Evolutionary conservation across 2,329 filamentous ascomycete species (phyloP).

Genomic region (Verticillium tricorpus): DNA sequence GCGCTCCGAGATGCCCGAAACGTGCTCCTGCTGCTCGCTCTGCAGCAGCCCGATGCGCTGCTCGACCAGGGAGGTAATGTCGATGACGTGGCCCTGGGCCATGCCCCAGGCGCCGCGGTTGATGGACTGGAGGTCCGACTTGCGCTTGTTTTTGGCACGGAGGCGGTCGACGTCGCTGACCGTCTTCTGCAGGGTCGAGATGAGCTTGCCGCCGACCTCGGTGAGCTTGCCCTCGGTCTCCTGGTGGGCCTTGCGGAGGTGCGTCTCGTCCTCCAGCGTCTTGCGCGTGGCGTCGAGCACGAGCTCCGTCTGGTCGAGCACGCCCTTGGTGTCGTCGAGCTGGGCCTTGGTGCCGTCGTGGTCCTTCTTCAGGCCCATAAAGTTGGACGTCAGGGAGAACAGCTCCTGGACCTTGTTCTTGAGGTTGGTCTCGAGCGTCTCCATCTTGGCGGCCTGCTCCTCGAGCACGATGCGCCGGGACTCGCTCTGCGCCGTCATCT

Average conservation of each 20-base stretch:
- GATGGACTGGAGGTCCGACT: constrained; percentile 73
- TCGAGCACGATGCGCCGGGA: constrained; percentile 86
- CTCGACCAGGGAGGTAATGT: constrained; percentile 75
- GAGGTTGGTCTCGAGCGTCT: constrained; percentile 84
- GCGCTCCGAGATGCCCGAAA: constrained; percentile 61
- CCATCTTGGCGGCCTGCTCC: constrained; percentile 87
- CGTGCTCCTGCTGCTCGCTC: constrained; percentile 64
- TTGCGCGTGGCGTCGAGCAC: constrained; percentile 74
- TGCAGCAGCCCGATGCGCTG: constrained; percentile 69
- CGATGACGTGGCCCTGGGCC: constrained; percentile 69
- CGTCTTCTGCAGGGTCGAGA: constrained; percentile 72
- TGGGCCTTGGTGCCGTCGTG: constrained; percentile 70
- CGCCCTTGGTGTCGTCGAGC: constrained; percentile 73
- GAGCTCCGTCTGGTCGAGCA: constrained; percentile 84
- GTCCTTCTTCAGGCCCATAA: constrained; percentile 85
- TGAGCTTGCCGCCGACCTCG: constrained; percentile 67
- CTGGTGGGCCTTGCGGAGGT: constrained; percentile 78
- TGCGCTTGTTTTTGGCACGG: constrained; percentile 80
- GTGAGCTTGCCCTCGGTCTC: constrained; percentile 76
- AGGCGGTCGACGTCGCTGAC: constrained; percentile 77
- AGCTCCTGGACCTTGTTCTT: constrained; percentile 93
- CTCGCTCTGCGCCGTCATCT: constrained; percentile 88
- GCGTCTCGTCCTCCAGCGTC: constrained; percentile 72
- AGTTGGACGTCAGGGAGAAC: constrained; percentile 78
- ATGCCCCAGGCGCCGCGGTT: constrained; percentile 78